Conservation (phyloP, 441 rosid genomes). For the Populus hybrid region DNA sequence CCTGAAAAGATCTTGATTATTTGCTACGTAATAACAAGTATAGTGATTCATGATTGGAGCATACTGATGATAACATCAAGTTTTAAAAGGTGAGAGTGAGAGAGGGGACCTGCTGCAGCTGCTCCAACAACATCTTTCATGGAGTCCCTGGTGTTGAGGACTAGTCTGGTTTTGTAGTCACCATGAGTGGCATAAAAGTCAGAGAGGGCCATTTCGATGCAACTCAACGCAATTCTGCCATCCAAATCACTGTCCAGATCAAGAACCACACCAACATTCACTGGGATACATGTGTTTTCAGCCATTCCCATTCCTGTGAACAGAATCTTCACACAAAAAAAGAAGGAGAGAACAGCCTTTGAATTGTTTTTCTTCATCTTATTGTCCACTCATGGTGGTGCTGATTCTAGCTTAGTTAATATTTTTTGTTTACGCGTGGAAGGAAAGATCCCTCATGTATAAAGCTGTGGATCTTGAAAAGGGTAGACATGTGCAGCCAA, state of each 20-base stretch:
- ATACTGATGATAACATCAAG: not conserved
- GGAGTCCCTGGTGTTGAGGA: conserved; percentile 39
- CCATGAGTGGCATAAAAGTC: conserved; percentile 38
- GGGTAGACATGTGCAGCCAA: too few relatives aligned
- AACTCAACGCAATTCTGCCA: too few relatives aligned
- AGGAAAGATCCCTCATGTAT: too few relatives aligned
- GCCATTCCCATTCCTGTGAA: too few relatives aligned
- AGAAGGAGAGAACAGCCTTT: not conserved
- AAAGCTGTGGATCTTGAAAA: too few relatives aligned
- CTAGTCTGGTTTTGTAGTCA: conserved; percentile 35
- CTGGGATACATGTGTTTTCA: too few relatives aligned
- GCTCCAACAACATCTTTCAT: conserved; percentile 40
- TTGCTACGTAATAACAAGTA: not conserved
- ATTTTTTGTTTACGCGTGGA: too few relatives aligned
- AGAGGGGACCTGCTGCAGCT: conserved; percentile 44
- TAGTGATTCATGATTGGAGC: not conserved
- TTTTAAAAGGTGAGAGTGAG: not conserved
- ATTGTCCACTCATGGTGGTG: too few relatives aligned
- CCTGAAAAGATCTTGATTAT: not conserved
- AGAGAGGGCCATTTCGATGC: conserved; percentile 46
- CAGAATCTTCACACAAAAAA: not conserved
- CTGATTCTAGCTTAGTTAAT: too few relatives aligned
- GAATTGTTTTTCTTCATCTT: too few relatives aligned
- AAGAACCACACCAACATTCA: conserved; percentile 10
- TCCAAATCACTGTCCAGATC: too few relatives aligned